Conservation (phyloP, 148 eudicot genomes). For the Oxyria digyna region DNA sequence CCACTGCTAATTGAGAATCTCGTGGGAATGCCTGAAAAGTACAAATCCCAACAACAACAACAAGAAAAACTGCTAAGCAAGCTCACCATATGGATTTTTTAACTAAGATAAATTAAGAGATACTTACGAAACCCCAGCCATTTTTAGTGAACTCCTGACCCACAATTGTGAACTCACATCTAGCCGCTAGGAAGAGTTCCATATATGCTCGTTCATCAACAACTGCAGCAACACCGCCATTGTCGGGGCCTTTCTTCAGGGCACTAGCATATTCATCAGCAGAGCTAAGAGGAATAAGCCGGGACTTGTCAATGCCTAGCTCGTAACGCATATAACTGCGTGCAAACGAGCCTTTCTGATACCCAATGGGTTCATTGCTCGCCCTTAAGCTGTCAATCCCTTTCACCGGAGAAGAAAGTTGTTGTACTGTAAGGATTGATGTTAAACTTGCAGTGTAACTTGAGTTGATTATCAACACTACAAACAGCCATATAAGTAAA, state of each 20-base stretch:
- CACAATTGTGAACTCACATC: conserved; percentile 9
- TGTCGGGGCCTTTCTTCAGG: conserved; percentile 7
- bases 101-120: neutral
- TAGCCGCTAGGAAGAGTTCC: conserved; percentile 4
- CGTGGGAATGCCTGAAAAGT: conserved; percentile 63
- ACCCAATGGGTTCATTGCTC: conserved; percentile 6
- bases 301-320: conserved; percentile 2
- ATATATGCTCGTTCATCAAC: conserved; percentile 8
- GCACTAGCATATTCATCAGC: neutral
- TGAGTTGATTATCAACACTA: conserved; percentile 9
- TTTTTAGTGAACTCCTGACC: conserved; percentile 10
- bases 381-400: conserved; percentile 5
- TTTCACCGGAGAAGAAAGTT: conserved; percentile 7
- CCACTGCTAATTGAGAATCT: conserved; percentile 62
- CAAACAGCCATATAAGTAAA: conserved; percentile 8
- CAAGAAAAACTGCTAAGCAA: neutral
- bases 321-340: neutral
- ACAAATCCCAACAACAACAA: neutral
- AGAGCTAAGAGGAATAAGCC: conserved; percentile 1
- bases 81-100: too few species aligned
- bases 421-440: conserved; percentile 8
- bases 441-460: conserved; percentile 10
- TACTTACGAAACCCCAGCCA: neutral
- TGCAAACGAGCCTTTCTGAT: conserved; percentile 8
- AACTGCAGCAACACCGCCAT: conserved; percentile 10